Conservation (phyloP, 257 asterid species). For the Primulina tabacum region DNA sequence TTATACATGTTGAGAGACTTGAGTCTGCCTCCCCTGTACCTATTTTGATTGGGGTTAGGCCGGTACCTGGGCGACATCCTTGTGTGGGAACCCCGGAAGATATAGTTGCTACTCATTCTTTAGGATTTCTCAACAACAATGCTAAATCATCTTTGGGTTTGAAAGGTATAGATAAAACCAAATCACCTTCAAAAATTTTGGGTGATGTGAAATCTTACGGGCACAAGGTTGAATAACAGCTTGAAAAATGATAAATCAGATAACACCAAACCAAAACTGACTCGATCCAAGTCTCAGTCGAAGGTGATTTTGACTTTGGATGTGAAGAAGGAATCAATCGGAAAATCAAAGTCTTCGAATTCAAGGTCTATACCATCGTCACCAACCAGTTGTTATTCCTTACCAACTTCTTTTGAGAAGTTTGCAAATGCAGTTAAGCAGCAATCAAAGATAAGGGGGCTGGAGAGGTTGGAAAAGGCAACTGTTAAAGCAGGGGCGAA, state of each 20-base stretch:
- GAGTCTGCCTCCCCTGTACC: slow-evolving; percentile 97
- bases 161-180: slow-evolving; percentile 41
- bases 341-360: slow-evolving; percentile 57
- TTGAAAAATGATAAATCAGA: slow-evolving; percentile 53
- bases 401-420: slow-evolving; percentile 94
- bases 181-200: slow-evolving; percentile 28
- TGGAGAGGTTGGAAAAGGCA: slow-evolving; percentile 66
- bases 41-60: slow-evolving; percentile 75
- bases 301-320: slow-evolving; percentile 58
- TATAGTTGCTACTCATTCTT: slow-evolving; percentile 81
- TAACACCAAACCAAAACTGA: slow-evolving; percentile 49
- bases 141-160: slow-evolving; percentile 42
- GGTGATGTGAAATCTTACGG: slow-evolving; percentile 32
- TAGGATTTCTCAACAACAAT: slow-evolving; percentile 70
- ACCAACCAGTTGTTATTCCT: slow-evolving; percentile 88
- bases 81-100: slow-evolving; percentile 96
- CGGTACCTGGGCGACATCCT: slow-evolving; percentile 90
- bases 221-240: slow-evolving; percentile 36
- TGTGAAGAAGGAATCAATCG: slow-evolving; percentile 55
- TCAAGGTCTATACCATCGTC: slow-evolving; percentile 95
- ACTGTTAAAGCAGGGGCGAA: slow-evolving; percentile 40
- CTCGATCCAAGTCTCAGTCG: slow-evolving; percentile 80
- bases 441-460: slow-evolving; percentile 71
- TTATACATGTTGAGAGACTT: slow-evolving; percentile 85
- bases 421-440: slow-evolving; percentile 75